Base-by-base conservation (phyloP, 2,329 filamentous ascomycete species). In the Clarireedia monteithiana region DNA sequence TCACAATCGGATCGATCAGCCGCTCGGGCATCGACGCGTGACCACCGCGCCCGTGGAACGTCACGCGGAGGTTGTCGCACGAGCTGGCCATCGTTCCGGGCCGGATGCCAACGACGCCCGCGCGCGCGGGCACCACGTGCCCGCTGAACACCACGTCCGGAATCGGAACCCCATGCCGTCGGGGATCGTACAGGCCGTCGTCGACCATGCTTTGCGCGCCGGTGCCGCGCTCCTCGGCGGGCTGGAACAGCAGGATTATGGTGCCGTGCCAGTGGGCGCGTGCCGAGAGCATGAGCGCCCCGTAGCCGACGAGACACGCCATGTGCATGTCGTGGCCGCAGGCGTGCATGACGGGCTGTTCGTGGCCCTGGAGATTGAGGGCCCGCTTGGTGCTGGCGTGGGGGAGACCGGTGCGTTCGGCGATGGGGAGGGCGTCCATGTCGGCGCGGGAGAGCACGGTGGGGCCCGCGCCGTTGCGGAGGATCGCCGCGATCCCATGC, bases 301-400 rank as follows among this genome's bases (percentile, higher is more conserved):
- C 75, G 0, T 78, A 76, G 0, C 75, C 83, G 1, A 87, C 71
- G 2, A 86, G 70, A 24, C 72, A 71, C 0, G 80, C 74, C 27
- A 85, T 78, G 64, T 87, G 83, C 72, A 84, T 81, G 61, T 85
- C 82, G 63, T 86, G 84, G 0, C 84, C 84, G 66, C 83, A 86
- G 30, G 83, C 83, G 68, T 86, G 84, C 83, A 86, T 86, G 0
- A 83, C 78, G 0, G 80, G 78, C 51, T 77, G 76, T 50, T 74
- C 71, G 0, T 70, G 65, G 0, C 79, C 80, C 60, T 77, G 73
- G 36, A 68, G 69, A 24, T 60, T 57, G 4, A 52, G 2, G 39
- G 53, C 47, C 2, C 34, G 47, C 14, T 52, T 70, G 6, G 65
- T 77, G 63, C 79, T 83, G 0, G 81, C 78, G 63, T 85, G 86